Evolutionary conservation across 805 yeast species (phyloP), one percentile per base, ranked within the genome.

Genomic region (Maudiozyma barnettii): DNA sequence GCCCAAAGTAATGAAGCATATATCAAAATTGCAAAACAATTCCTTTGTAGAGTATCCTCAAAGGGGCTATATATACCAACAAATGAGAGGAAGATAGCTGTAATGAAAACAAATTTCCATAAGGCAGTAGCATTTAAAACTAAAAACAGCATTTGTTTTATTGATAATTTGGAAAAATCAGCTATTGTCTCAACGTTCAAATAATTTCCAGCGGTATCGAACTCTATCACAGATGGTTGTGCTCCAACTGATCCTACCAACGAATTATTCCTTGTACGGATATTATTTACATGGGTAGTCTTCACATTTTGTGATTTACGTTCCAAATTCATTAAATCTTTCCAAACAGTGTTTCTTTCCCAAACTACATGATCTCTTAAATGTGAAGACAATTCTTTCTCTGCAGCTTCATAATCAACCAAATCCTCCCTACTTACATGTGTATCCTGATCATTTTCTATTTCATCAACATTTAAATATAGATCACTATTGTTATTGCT

Each of bases 331-430:
- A 91, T 83, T 83, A 91, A 82, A 65, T 91, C 97, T 61, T 93
- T 82, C 99, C 99, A 91, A 26, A 91, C 97, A 0, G 97, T 91
- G 63, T 89, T 89, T 64, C 99, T 77, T 67, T 91, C 98, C 95
- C 96, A 91, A 18, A 90, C 96, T 33, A 91, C 85, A 64, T 91
- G 95, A 58, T 91, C 99, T 53, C 97, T 74, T 53, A 91, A 67
- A 68, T 78, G 75, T 49, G 77, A 59, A 46, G 74, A 67, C 39
- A 80, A 65, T 64, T 73, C 78, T 38, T 61, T 57, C 45, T 68
- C 69, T 0, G 90, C 84, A 40, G 44, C 49, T 23, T 48, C 45
- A 33, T 38, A 48, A 20, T 47, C 51, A 3, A 35, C 23, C 6
- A 29, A 14, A n/a, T 39, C 33, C 9, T 42, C 45, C 7, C 20